Base-by-base conservation (phyloP, 1,284 basidiomycete species). In the Boletus calvinii region DNA sequence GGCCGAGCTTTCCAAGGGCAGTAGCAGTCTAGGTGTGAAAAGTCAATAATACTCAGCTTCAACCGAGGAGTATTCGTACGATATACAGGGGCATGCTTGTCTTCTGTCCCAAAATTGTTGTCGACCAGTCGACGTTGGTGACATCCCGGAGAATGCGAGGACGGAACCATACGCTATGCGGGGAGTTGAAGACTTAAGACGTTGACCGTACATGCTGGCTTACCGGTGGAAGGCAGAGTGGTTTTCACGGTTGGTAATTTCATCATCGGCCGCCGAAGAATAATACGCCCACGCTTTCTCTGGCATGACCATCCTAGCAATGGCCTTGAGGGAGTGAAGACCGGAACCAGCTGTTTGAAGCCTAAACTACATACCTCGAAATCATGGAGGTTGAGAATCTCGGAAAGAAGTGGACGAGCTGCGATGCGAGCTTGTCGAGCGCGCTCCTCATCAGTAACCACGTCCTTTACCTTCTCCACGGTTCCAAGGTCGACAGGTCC, bases 221-320 rank as follows among this genome's bases (percentile, higher is more conserved):
- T 46, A 82, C 88, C 92, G 75, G 59, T 93, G 91, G 67, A 89
- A 98, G 0, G 92, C 92, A 44, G 83, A 78, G 53, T 89, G 87
- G 66, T 97, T 97, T 70, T 98, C 94, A 22, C 94, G 78, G 70
- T 81, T 82, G 32, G 88, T 94, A 61, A 93, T 90, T 70, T 94
- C 92, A 63, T 94, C 92, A 64, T 94, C 92, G 11, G 91, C 84
- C 12, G 91, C 92, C 15, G 87, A 90, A 31, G 84, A 87, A 65
- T 93, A 94, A 69, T 94, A 95, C 22, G 91, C 92, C 92, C 92
- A 94, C 0, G 89, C 90, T 62, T 90, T 88, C 49, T 85, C 81
- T 1, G 83, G 76, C 77, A 95, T 84, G 8, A 89, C 83, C 55
- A 75, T 71, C 62, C 79, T 81, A 8, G 89, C 91, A 45, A 94